Conservation (phyloP, 208 protist species). For the Trypanosoma theileri region DNA sequence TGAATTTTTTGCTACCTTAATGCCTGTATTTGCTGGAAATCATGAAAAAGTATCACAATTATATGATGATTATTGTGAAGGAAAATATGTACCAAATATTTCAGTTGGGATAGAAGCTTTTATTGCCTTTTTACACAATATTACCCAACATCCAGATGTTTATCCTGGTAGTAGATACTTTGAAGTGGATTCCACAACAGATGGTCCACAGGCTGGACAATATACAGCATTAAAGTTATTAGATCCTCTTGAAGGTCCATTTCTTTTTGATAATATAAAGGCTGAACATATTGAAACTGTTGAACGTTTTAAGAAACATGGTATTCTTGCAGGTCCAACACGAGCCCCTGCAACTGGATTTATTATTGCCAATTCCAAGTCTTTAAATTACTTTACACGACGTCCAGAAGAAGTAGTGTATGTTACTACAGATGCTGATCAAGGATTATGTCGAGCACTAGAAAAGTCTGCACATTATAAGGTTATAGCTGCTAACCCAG, state of each 20-base stretch:
- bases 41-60: slow-evolving; percentile 44
- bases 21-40: slow-evolving; percentile 68
- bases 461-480: slow-evolving; percentile 51
- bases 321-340: slow-evolving; percentile 67
- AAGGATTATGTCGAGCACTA: slow-evolving; percentile 44
- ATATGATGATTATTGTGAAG: slow-evolving; percentile 72
- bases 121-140: slow-evolving; percentile 58
- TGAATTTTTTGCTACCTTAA: slow-evolving; percentile 78
- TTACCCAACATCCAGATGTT: slow-evolving; percentile 35
- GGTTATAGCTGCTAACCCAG: slow-evolving; percentile 48
- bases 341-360: slow-evolving; percentile 56
- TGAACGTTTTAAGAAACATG: slow-evolving; percentile 61
- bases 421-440: slow-evolving; percentile 61
- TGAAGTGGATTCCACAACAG: slow-evolving; percentile 16
- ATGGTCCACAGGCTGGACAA: slow-evolving; percentile 30
- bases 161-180: slow-evolving; percentile 26
- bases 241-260: slow-evolving; percentile 63
- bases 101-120: slow-evolving; percentile 79
- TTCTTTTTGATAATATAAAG: slow-evolving; percentile 76
- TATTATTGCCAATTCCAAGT: slow-evolving; percentile 64
- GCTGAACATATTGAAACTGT: slow-evolving; percentile 70
- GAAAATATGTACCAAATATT: slow-evolving; percentile 85
- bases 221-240: slow-evolving; percentile 71
- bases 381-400: slow-evolving; percentile 60
- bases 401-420: slow-evolving; percentile 60